phyloP scores from a whole-genome alignment of 352 stramenopile genomes.

The Phytophthora boehmeriae region DNA sequence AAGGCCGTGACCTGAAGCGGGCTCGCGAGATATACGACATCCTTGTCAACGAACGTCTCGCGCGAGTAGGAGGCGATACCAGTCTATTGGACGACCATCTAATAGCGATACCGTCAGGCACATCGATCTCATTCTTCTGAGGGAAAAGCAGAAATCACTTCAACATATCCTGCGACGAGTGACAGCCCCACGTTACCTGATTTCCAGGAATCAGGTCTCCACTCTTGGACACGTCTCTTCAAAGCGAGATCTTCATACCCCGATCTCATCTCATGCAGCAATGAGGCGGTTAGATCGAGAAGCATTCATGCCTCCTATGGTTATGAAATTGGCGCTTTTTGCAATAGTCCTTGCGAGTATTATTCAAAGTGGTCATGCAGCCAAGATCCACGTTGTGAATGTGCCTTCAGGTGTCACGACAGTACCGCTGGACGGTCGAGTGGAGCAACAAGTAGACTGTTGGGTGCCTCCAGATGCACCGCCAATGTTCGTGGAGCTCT shows the following conservation, averaged over 20 bases:
- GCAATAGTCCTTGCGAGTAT: background rate
- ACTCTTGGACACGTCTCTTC: conserved; percentile 13
- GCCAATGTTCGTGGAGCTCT: conserved; percentile 53
- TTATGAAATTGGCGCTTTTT: conserved; percentile 9
- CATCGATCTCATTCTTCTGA: conserved; percentile 2
- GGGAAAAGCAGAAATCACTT: background rate
- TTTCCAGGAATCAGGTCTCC: conserved; percentile 9
- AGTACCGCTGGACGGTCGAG: conserved; percentile 39
- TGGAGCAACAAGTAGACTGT: conserved; percentile 53
- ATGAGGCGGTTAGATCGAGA: background rate
- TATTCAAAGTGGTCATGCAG: conserved; percentile 7
- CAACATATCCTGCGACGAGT: conserved; percentile 3
- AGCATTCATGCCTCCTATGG: background rate
- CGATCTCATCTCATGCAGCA: conserved; percentile 7
- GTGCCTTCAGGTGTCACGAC: conserved; percentile 62
- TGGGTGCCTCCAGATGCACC: conserved; percentile 42
- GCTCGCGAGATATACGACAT: conserved; percentile 41
- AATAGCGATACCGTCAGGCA: background rate
- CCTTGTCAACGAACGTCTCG: conserved; percentile 36
- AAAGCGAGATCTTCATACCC: conserved; percentile 5
- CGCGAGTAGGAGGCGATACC: conserved; percentile 20
- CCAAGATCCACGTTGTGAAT: conserved; percentile 37
- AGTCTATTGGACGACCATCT: conserved; percentile 18
- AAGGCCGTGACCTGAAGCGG: conserved; percentile 35
- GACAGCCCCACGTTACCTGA: conserved; percentile 12